These are phyloP conservation scores for Dipteronia dyeriana DNA, from an alignment of 345 rosid species.

Conservation along the genomic window DNA sequence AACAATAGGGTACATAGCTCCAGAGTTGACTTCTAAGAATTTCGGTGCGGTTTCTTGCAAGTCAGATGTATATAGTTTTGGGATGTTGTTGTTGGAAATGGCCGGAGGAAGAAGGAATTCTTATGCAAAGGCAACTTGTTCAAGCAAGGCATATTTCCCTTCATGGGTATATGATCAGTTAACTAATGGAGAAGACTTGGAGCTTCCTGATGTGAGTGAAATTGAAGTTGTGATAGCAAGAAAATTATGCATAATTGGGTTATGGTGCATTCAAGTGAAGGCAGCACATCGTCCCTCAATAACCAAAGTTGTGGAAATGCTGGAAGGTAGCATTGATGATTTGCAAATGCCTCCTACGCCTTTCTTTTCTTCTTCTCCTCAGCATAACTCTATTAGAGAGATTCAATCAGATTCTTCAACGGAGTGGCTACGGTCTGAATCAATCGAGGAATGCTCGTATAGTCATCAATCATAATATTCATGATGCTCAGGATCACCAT, in stretches of 20 bases:
- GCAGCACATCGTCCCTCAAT: slow-evolving; percentile 39
- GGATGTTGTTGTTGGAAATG: slow-evolving; percentile 24
- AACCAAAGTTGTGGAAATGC: slow-evolving; percentile 39
- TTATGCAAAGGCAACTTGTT: not conserved
- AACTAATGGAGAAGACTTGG: slow-evolving; percentile 25
- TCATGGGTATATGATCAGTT: slow-evolving; percentile 31
- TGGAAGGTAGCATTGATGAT: slow-evolving; percentile 22
- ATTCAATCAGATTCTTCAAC: not conserved
- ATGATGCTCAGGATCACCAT: not conserved
- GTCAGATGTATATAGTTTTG: slow-evolving; percentile 23
- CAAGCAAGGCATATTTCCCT: slow-evolving; percentile 15
- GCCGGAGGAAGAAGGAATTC: slow-evolving; percentile 15
- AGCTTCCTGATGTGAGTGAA: slow-evolving; percentile 23
- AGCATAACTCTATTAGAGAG: not conserved
- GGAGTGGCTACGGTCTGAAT: not conserved
- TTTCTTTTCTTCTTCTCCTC: slow-evolving; percentile 28
- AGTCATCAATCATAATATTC: not conserved
- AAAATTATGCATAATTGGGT: slow-evolving; percentile 36
- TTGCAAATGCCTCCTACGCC: slow-evolving; percentile 38
- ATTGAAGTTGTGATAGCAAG: slow-evolving; percentile 26
- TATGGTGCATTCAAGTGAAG: slow-evolving; percentile 41
- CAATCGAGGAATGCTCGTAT: not conserved
- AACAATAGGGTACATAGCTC: slow-evolving; percentile 22
- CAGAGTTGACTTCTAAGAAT: slow-evolving; percentile 12
- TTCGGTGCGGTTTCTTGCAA: slow-evolving; percentile 13